phyloP scores from a whole-genome alignment of 1,284 basidiomycete genomes.

The Uromyces viciae-fabae region DNA sequence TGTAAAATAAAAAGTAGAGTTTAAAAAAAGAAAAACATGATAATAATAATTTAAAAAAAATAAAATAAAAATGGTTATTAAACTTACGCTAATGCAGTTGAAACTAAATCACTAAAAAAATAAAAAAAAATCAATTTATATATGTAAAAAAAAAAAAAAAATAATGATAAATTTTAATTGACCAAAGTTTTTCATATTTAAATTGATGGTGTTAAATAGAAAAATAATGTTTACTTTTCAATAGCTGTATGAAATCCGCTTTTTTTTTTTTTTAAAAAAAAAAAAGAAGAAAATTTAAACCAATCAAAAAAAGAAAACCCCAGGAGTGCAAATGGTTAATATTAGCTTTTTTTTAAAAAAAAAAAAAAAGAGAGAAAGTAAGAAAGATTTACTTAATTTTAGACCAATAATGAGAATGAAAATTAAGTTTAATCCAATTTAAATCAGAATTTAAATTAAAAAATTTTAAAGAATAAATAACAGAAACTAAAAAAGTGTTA shows the following conservation, averaged over 20 bases:
- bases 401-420: conserved; percentile 16
- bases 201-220: not conserved
- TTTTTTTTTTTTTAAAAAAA: too few relatives aligned
- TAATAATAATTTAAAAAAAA: too few relatives aligned
- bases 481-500: conserved; percentile 6
- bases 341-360: too few relatives aligned
- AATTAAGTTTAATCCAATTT: conserved; percentile 27
- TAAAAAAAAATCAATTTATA: not conserved
- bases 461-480: conserved; percentile 14
- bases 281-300: not conserved
- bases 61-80: not conserved
- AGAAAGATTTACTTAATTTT: not conserved
- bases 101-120: conserved; percentile 22
- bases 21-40: not conserved
- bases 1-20: too few relatives aligned
- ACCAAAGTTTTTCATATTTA: not conserved
- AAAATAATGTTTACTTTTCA: conserved; percentile 16
- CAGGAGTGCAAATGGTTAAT: not conserved
- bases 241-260: conserved; percentile 37
- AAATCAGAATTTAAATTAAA: not conserved
- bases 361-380: too few relatives aligned
- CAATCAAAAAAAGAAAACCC: not conserved
- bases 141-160: not conserved
- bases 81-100: conserved; percentile 38
- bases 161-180: not conserved